These are phyloP conservation scores for Daldinia concentrica DNA, from an alignment of 495 filamentous ascomycete species.

Conservation along the genomic window DNA sequence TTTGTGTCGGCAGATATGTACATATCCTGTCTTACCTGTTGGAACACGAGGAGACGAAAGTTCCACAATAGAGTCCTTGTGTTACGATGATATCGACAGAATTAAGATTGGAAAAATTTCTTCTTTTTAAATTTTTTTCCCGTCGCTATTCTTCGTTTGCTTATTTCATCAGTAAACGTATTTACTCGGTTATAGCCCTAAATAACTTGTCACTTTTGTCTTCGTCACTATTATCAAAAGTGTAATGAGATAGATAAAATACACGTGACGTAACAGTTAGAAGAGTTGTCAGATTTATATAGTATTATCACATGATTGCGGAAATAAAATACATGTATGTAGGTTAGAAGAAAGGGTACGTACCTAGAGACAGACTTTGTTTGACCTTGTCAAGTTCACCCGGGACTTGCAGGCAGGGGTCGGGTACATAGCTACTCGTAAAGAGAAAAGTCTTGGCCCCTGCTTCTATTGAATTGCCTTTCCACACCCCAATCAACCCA, in stretches of 20 bases:
- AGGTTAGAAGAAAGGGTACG: background rate
- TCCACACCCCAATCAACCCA: constrained; percentile 4
- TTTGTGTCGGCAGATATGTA: constrained; percentile 21
- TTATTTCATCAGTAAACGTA: background rate
- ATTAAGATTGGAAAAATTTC: background rate
- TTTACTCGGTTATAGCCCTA: background rate
- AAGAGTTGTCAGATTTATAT: constrained; percentile 11
- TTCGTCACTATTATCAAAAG: constrained; percentile 1
- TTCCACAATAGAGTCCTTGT: constrained; percentile 23
- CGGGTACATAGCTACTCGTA: background rate
- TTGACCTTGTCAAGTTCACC: background rate
- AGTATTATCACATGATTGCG: constrained; percentile 27
- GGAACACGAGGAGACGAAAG: constrained; percentile 30
- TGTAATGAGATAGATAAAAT: constrained; percentile 9
- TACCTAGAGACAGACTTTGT: constrained; percentile 19
- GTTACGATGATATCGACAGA: constrained; percentile 3
- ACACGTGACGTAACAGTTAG: constrained; percentile 1
- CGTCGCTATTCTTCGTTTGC: background rate
- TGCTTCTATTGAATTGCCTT: constrained; percentile 21
- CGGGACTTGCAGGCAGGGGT: constrained; percentile 9
- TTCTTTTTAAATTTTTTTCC: background rate
- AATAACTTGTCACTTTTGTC: background rate
- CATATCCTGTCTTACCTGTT: constrained; percentile 31
- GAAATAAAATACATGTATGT: background rate
- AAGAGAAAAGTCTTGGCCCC: constrained; percentile 17